Evolutionary conservation across 2,329 filamentous ascomycete genomes (phyloP).

Genomic region (Chaetomium strumarium): DNA sequence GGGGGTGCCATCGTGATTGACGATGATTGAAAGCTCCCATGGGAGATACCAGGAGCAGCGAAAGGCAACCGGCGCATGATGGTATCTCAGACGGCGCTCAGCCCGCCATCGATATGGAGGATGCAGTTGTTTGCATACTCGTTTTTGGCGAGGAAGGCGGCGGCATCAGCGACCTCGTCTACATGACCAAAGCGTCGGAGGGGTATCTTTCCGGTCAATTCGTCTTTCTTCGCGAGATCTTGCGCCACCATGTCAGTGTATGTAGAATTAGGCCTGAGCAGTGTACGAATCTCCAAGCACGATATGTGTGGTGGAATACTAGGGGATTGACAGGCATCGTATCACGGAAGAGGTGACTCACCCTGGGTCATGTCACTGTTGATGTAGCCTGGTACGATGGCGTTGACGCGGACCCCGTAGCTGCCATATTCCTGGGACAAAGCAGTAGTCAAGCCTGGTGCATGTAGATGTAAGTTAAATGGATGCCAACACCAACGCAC

Average conservation of each 20-base stretch:
- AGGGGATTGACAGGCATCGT: neutral
- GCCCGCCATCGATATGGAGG: slow-evolving; percentile 77
- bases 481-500: neutral
- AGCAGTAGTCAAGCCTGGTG: slow-evolving; percentile 59
- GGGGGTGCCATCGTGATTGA: slow-evolving; percentile 63
- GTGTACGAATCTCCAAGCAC: neutral
- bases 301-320: neutral
- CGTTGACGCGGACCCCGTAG: slow-evolving; percentile 67
- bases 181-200: slow-evolving; percentile 58
- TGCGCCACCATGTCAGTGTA: neutral
- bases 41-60: neutral
- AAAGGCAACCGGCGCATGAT: neutral
- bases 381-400: slow-evolving; percentile 77
- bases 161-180: slow-evolving; percentile 75
- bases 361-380: slow-evolving; percentile 72
- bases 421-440: slow-evolving; percentile 57
- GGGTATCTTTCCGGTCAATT: slow-evolving; percentile 46
- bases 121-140: slow-evolving; percentile 82
- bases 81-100: slow-evolving; percentile 56
- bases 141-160: slow-evolving; percentile 70
- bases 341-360: slow-evolving; percentile 35
- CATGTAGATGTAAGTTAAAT: neutral
- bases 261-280: slow-evolving; percentile 9
- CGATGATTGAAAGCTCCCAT: slow-evolving; percentile 43
- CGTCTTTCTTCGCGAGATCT: slow-evolving; percentile 5